Evolutionary conservation across 768 basidiomycete species (phyloP).

Genomic region (Lentinula guzmanii): DNA sequence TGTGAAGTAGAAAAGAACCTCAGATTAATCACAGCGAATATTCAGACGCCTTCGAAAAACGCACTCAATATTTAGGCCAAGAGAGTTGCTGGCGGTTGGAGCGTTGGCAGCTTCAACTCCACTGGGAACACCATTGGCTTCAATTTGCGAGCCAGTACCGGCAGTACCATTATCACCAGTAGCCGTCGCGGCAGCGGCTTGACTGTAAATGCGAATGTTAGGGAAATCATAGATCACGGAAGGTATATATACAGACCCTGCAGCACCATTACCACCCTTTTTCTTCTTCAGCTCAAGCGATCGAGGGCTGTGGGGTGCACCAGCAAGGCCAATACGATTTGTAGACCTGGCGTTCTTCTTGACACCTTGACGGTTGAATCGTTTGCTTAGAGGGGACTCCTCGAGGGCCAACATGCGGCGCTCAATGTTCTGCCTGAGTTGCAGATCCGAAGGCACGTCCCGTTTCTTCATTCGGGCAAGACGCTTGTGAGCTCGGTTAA

Average conservation of each 20-base stretch:
- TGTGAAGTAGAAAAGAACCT: conserved; percentile 8
- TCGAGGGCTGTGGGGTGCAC: conserved; percentile 9
- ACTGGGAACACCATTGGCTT: conserved; percentile 1
- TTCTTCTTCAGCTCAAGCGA: conserved; percentile 9
- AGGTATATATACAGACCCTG: neutral
- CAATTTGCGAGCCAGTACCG: conserved; percentile 7
- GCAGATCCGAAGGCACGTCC: conserved; percentile 38
- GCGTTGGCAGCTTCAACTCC: conserved; percentile 6
- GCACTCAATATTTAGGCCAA: conserved; percentile 69
- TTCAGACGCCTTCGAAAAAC: conserved; percentile 14
- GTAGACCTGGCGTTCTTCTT: conserved; percentile 5
- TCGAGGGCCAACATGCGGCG: conserved; percentile 41
- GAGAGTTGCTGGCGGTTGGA: conserved; percentile 33
- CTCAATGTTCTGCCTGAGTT: conserved; percentile 39
- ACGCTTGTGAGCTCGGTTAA: conserved; percentile 60
- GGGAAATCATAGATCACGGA: conserved; percentile 17
- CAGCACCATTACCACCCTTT: conserved; percentile 13
- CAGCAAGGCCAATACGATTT: conserved; percentile 24
- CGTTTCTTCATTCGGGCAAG: conserved; percentile 66
- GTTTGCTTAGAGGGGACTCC: conserved; percentile 19
- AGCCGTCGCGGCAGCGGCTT: neutral
- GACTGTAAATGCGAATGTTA: neutral
- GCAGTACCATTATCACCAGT: conserved; percentile 1
- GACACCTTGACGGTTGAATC: conserved; percentile 8
- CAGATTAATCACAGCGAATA: neutral